Evolutionary conservation across 495 filamentous ascomycete species (phyloP), one percentile per base, ranked within the genome.

Genomic region (Hypoxylon rickii): DNA sequence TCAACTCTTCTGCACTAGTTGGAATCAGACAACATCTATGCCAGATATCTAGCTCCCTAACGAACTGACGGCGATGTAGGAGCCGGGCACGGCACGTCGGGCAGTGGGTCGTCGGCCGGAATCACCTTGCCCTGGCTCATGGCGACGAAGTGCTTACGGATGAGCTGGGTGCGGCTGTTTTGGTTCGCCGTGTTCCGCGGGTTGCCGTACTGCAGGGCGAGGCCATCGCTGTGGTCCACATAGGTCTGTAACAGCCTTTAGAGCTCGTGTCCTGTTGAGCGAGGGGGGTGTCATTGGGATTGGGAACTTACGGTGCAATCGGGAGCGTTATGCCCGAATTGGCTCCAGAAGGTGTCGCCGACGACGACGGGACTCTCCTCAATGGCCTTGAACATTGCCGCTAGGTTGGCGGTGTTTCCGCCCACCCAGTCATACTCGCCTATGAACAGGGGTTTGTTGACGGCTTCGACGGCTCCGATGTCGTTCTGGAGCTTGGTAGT

Each of bases 381-480:
- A 44, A 82, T 69, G 38, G 72, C 62, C 33, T 70, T 61, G 51
- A 72, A 79, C 62, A 77, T 81, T 1, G 70, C 61, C 18, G 69
- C 61, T 16, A 81, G 64, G 21, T 74, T 64, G 8, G 64, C 70
- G 31, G 64, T 65, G 11, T 52, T 39, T 7, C 60, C 49, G 11
- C 72, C 72, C 5, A 73, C 70, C 79, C 80, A 83, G 49, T 74
- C 79, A 52, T 82, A 81, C 50, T 83, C 80, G 8, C 77, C 79
- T 1, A 72, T 74, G 21, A 78, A 70, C 51, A 81, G 81, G 5
- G 74, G 69, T 38, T 75, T 76, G 32, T 76, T 66, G 26, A 61
- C 76, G 0, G 56, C 55, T 29, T 44, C 51, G 17, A 79, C 76
- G 6, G 69, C 51, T 15, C 63, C 65, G 32, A 83, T 67, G 46